Evolutionary conservation across 306 rosid genomes (phyloP).

Genomic region (Pterocarpus santalinus): DNA sequence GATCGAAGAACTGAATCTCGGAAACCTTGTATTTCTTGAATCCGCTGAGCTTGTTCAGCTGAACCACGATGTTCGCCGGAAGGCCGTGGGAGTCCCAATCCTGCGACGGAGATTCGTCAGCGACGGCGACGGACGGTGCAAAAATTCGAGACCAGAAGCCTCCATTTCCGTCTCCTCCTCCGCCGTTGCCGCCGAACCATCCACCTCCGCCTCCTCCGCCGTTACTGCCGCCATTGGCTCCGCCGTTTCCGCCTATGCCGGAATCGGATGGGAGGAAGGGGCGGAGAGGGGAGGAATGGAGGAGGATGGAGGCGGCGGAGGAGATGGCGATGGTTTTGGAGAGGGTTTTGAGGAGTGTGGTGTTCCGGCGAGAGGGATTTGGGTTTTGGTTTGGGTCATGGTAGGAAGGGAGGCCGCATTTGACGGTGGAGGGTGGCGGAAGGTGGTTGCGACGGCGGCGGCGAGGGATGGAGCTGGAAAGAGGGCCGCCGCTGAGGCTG

Average conservation of each 20-base stretch:
- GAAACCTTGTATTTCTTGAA: slow-evolving; percentile 89
- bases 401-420: slow-evolving; percentile 49
- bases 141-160: slow-evolving; percentile 72
- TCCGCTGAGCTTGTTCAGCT: slow-evolving; percentile 82
- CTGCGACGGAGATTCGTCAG: slow-evolving; percentile 71
- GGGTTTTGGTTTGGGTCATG: slow-evolving; percentile 44
- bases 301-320: slow-evolving; percentile 68
- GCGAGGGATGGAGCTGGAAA: slow-evolving; percentile 46
- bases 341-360: slow-evolving; percentile 55
- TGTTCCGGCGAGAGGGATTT: slow-evolving; percentile 40
- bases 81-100: slow-evolving; percentile 93
- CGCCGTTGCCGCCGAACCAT: slow-evolving; percentile 22
- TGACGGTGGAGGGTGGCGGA: slow-evolving; percentile 37
- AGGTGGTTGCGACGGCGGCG: slow-evolving; percentile 48
- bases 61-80: slow-evolving; percentile 85
- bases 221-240: slow-evolving; percentile 26
- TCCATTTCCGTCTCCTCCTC: slow-evolving; percentile 42
- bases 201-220: slow-evolving; percentile 42
- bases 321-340: slow-evolving; percentile 65
- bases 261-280: slow-evolving; percentile 32
- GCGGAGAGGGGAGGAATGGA: slow-evolving; percentile 44
- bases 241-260: slow-evolving; percentile 6
- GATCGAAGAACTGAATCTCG: slow-evolving; percentile 81
- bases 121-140: slow-evolving; percentile 61
- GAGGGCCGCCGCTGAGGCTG: slow-evolving; percentile 50